Evolutionary conservation across 305 asterid genomes (phyloP), one percentile per base, ranked within the genome.

Genomic region (Fraxinus albicans): DNA sequence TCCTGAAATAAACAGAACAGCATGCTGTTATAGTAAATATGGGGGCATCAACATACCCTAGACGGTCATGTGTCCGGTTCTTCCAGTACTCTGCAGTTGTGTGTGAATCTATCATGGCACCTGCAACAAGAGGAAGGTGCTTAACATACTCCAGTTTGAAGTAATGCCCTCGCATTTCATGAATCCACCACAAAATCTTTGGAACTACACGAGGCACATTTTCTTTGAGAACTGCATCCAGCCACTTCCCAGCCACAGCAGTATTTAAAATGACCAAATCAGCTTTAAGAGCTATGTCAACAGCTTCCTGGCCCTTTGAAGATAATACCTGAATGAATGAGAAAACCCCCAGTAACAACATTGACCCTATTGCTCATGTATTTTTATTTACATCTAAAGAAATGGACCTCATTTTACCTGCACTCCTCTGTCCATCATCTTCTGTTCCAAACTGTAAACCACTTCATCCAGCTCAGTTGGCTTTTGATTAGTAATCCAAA

Each of bases 151-250:
- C 97, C 95, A 91, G 90, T 84, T 90, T 96, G 89, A 96, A 96
- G 92, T 96, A 96, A 91, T 96, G 98, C 88, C 98, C 99, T 78
- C 99, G 90, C 99, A 96, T 96, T 90, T 96, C 99, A 90, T 96
- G 99, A 86, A 96, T 96, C 98, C 99, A 94, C 99, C 99, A 94
- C 89, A 96, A 94, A 86, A 96, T 92, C 95, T 96, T 96, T 84
- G 99, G 97, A 86, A 93, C 95, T 25, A 96, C 95, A 81, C 86
- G 93, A 69, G 90, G 86, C 86, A 92, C 93, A 82, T 89, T 86
- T 82, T 91, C 97, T 81, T 93, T 93, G 75, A 94, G 92, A 91
- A 94, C 98, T 82, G 93, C 88, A 88, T 94, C 99, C 85, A 96
- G 85, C 98, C 99, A 96, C 88, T 97, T 97, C 81, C 99, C 99